Evolutionary conservation across 306 rosid genomes (phyloP).

Genomic region (Castanea crenata): DNA sequence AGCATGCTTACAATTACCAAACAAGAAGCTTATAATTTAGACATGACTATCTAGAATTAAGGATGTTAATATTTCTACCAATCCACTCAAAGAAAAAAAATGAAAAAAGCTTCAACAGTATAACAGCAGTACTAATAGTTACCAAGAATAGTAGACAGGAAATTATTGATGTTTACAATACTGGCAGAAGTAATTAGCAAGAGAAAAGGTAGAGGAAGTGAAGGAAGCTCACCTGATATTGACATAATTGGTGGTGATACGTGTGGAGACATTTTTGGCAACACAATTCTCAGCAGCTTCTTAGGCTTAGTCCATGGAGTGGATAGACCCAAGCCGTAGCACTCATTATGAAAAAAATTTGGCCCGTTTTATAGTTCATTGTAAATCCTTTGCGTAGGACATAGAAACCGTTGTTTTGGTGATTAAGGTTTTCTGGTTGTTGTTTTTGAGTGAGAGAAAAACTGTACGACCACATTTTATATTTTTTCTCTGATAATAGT

Average conservation of each 20-base stretch:
- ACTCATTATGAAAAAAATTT: too few relatives aligned
- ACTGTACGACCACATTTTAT: too few relatives aligned
- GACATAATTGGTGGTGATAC: conserved; percentile 34
- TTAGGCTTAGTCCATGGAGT: too few relatives aligned
- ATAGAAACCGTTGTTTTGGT: too few relatives aligned
- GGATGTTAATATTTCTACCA: not conserved
- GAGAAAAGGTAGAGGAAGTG: not conserved
- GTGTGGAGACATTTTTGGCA: conserved; percentile 47
- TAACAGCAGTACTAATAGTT: not conserved
- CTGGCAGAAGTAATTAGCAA: not conserved
- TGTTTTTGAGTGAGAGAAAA: too few relatives aligned
- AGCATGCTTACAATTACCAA: not conserved
- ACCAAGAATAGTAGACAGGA: not conserved
- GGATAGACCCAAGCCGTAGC: too few relatives aligned
- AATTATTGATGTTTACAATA: not conserved
- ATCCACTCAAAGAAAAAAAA: not conserved
- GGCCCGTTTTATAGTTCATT: too few relatives aligned
- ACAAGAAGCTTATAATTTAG: not conserved
- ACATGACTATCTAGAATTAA: not conserved
- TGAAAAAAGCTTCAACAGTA: not conserved
- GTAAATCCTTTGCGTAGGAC: too few relatives aligned
- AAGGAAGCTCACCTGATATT: conserved; percentile 40
- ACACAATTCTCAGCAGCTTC: conserved; percentile 54
- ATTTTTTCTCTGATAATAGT: too few relatives aligned
- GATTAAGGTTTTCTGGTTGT: too few relatives aligned